Evolutionary conservation across 352 stramenopile species (phyloP).

Genomic region (Globisporangium yorkense): DNA sequence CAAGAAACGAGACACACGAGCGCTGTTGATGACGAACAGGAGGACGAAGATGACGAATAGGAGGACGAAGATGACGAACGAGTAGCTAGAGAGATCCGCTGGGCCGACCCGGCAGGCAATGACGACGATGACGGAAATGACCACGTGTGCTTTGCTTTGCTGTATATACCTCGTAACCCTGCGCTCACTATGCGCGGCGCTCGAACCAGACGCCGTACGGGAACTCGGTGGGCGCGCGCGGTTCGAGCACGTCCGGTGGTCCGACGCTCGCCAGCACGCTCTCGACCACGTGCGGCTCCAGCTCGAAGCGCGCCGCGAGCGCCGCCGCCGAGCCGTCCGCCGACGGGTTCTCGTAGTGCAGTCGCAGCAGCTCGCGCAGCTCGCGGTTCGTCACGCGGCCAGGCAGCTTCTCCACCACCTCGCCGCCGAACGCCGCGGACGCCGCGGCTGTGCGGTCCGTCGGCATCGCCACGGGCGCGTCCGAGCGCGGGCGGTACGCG

Average conservation of each 20-base stretch:
- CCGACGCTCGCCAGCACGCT: conserved; percentile 34
- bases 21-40: background rate
- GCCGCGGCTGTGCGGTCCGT: conserved; percentile 46
- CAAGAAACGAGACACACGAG: background rate
- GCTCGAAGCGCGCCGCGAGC: conserved; percentile 42
- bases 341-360: conserved; percentile 57
- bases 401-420: conserved; percentile 27
- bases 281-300: conserved; percentile 28
- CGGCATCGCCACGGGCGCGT: conserved; percentile 33
- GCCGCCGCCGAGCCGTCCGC: conserved; percentile 39
- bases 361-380: conserved; percentile 45
- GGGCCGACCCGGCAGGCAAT: background rate
- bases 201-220: conserved; percentile 56
- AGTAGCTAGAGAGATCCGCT: background rate
- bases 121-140: background rate
- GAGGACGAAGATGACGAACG: background rate
- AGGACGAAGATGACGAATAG: background rate
- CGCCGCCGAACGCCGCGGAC: conserved; percentile 24
- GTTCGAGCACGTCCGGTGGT: conserved; percentile 53
- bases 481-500: conserved; percentile 45
- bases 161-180: background rate
- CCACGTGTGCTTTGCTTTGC: background rate
- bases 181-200: background rate
- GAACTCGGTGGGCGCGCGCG: conserved; percentile 37
- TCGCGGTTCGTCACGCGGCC: conserved; percentile 52